A percentile compares a stretch with the other conserved stretches of the same genome.
Conservation (phyloP, 176 grass and related monocot genomes). For the Aechmea fasciata region DNA sequence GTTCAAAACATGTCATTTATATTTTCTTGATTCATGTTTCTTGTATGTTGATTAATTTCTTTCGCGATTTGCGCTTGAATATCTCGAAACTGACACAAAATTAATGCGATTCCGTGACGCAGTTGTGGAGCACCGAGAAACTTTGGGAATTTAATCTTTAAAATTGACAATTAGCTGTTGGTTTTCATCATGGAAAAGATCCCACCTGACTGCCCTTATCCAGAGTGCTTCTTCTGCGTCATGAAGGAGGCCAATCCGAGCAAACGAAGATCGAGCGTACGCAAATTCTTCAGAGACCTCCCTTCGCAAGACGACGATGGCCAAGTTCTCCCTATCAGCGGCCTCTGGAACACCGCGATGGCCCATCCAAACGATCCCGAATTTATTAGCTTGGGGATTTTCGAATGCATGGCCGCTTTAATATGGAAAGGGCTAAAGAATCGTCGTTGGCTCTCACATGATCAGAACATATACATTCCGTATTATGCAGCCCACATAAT, state of each 20-base stretch:
- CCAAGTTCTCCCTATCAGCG: constrained; percentile 90
- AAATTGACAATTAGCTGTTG: constrained; percentile 1
- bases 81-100: not conserved
- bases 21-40: no score
- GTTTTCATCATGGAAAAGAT: constrained; percentile 52
- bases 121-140: not conserved
- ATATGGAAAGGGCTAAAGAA: constrained; percentile 99
- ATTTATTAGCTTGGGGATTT: constrained; percentile 89
- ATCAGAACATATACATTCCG: constrained; percentile 97
- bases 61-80: not conserved
- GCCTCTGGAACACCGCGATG: constrained; percentile 99
- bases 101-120: not conserved
- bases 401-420: constrained; percentile 92
- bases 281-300: constrained; percentile 96
- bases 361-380: constrained; percentile 95
- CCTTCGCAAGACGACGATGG: constrained; percentile 89
- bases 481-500: constrained; percentile 98
- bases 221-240: constrained; percentile 96
- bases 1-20: no score
- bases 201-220: constrained; percentile 84
- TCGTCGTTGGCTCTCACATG: constrained; percentile 87
- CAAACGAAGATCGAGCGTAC: constrained; percentile 71
- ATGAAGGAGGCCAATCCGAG: constrained; percentile 96
- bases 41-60: not conserved
- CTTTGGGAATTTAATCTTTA: not conserved